Evolutionary conservation across 352 stramenopile genomes (phyloP), one percentile per base, ranked within the genome.

Genomic region (Aphanomyces cochlioides): DNA sequence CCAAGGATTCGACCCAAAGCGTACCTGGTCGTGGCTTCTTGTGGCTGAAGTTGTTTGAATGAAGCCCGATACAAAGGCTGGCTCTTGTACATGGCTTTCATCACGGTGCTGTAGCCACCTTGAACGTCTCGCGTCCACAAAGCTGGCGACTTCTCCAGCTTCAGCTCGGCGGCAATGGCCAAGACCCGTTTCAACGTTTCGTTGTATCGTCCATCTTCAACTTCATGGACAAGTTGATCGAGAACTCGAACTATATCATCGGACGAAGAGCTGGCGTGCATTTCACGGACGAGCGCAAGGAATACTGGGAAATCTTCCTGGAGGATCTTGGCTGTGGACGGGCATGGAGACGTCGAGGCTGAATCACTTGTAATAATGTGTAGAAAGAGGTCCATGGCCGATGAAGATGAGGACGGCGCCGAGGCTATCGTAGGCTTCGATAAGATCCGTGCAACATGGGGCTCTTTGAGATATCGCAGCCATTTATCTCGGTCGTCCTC

Each of bases 191-290:
- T 93, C 54, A 93, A 81, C 66, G 80, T 84, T 1, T 78, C 72
- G 56, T 76, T 90, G 54, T 70, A 80, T 0, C 82, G 79, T 7
- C 82, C 86, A 50, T 92, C 82, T 45, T 84, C 75, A 36, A 92
- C 83, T 78, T 94, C 86, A 4, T 84, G 84, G 36, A 92, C 61
- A 19, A 94, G 78, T 69, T 92, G 86, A 67, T 94, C 86, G 48
- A 94, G 59, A 43, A 94, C 90, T 72, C 90, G 92, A 48, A 94
- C 83, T 81, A 94, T 88, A 57, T 91, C 86, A 67, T 90, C 79
- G 57, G 87, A 82, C 19, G 84, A 73, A 47, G 85, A 78, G 60
- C 82, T 90, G 67, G 87, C 85, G 72, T 92, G 64, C 75, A 94
- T 78, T 54, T 92, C 84, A 4, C 86, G 83, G 40, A 94, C 81